Evolutionary conservation across 345 rosid genomes (phyloP).

Genomic region (Clarkia xantiana): DNA sequence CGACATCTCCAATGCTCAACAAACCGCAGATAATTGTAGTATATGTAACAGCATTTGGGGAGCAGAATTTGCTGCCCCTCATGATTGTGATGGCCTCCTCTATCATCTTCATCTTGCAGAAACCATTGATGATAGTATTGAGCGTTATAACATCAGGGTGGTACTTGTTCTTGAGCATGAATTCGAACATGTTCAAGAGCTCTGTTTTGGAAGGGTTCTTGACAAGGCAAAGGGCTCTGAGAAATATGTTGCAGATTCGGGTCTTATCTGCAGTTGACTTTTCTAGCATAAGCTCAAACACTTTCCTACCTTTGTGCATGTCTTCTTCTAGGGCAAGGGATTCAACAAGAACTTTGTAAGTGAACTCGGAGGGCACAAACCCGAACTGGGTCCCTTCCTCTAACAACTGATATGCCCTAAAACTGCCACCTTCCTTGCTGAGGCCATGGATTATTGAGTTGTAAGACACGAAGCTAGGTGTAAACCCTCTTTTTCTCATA

Average conservation of each 20-base stretch:
- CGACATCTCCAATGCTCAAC: constrained; percentile 39
- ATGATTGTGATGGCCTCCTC: constrained; percentile 63
- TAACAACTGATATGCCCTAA: constrained; percentile 73
- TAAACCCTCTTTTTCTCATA: constrained; percentile 48
- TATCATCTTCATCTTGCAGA: constrained; percentile 59
- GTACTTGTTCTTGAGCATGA: constrained; percentile 59
- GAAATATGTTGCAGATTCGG: constrained; percentile 58
- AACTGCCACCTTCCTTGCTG: constrained; percentile 51
- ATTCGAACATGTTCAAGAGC: constrained; percentile 49
- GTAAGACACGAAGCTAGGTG: constrained; percentile 45
- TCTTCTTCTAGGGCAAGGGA: constrained; percentile 50
- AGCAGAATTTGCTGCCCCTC: constrained; percentile 62
- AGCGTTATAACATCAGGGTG: constrained; percentile 70
- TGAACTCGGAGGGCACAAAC: constrained; percentile 55
- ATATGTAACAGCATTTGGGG: constrained; percentile 65
- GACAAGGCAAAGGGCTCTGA: constrained; percentile 48
- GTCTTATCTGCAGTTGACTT: constrained; percentile 38
- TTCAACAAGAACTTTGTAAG: constrained; percentile 59
- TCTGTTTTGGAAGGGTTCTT: constrained; percentile 38
- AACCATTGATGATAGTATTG: constrained; percentile 61
- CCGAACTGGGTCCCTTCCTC: constrained; percentile 55
- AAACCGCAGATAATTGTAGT: constrained; percentile 52
- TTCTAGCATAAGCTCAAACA: constrained; percentile 45
- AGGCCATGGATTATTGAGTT: constrained; percentile 73
- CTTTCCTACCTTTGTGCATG: constrained; percentile 33